These are phyloP conservation scores for Breviolum minutum DNA, from an alignment of 73 alveolate species.

Conservation along the genomic window DNA sequence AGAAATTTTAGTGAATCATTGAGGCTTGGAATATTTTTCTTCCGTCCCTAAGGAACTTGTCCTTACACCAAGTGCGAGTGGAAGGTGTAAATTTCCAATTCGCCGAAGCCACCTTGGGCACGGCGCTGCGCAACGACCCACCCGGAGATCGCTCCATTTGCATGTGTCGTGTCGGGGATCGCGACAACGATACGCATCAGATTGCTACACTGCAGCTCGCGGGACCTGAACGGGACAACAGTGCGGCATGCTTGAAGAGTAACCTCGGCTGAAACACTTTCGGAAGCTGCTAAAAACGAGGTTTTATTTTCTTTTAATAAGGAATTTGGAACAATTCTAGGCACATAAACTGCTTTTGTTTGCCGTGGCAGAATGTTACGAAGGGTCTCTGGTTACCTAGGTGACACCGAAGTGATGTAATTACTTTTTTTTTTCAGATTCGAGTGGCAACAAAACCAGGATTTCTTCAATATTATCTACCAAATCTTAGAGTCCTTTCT, in stretches of 20 bases:
- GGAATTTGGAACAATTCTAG: no score
- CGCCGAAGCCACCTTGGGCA: constrained; percentile 1
- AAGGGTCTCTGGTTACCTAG: no score
- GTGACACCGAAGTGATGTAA: no score
- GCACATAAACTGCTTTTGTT: no score
- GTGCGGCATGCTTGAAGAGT: constrained; percentile 4
- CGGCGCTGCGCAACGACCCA: neutral
- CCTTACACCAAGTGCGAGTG: neutral
- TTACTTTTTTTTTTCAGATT: no score
- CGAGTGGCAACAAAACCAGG: no score
- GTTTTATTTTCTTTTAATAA: no score
- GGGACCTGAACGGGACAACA: constrained; percentile 21
- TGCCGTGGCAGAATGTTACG: no score
- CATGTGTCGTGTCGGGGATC: neutral
- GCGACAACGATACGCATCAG: neutral
- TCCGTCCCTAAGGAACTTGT: neutral
- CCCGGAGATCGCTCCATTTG: constrained; percentile 27
- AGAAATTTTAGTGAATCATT: neutral
- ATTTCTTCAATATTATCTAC: no score
- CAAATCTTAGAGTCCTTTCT: no score
- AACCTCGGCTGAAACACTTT: neutral
- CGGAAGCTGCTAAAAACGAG: neutral
- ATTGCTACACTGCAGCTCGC: neutral
- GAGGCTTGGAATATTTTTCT: no score
- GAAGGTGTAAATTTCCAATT: neutral